phyloP scores from a whole-genome alignment of 2,329 filamentous ascomycete genomes.

The Hymenoscyphus salicellus region DNA sequence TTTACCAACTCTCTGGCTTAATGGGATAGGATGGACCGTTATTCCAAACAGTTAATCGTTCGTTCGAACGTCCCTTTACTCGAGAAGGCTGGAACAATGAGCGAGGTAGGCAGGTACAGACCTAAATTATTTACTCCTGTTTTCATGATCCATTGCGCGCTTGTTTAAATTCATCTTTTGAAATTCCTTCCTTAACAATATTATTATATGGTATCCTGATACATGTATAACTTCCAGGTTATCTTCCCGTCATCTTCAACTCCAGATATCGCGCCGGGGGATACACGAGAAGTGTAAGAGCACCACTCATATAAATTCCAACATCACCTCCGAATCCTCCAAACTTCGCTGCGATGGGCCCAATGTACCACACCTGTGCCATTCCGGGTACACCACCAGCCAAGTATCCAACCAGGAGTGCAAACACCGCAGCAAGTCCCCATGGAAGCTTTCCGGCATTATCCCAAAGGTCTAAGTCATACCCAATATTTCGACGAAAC shows the following conservation, averaged over 20 bases:
- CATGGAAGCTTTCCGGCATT: slow-evolving; percentile 28
- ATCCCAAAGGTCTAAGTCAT: slow-evolving; percentile 33
- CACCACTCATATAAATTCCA: slow-evolving; percentile 30
- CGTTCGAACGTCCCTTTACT: too few species aligned
- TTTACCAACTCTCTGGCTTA: too few species aligned
- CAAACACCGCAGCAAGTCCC: slow-evolving; percentile 32
- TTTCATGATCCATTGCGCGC: too few species aligned
- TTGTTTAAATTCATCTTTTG: too few species aligned
- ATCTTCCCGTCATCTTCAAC: slow-evolving; percentile 28
- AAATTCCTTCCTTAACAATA: too few species aligned
- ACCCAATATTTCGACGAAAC: slow-evolving; percentile 30
- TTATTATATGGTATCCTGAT: background rate
- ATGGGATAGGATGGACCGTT: too few species aligned
- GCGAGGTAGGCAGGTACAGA: too few species aligned
- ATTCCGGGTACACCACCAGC: slow-evolving; percentile 35
- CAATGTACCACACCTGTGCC: slow-evolving; percentile 34
- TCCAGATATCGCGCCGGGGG: slow-evolving; percentile 31
- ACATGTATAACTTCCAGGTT: slow-evolving; percentile 4
- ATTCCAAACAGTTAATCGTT: too few species aligned
- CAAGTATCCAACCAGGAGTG: slow-evolving; percentile 31
- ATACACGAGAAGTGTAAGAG: slow-evolving; percentile 32
- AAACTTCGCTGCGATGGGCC: slow-evolving; percentile 32
- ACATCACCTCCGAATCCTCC: slow-evolving; percentile 33
- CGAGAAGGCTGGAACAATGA: too few species aligned
- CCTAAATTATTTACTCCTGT: too few species aligned